Conservation (phyloP, 2,329 filamentous ascomycete species). For the Nigrograna mackinnonii region DNA sequence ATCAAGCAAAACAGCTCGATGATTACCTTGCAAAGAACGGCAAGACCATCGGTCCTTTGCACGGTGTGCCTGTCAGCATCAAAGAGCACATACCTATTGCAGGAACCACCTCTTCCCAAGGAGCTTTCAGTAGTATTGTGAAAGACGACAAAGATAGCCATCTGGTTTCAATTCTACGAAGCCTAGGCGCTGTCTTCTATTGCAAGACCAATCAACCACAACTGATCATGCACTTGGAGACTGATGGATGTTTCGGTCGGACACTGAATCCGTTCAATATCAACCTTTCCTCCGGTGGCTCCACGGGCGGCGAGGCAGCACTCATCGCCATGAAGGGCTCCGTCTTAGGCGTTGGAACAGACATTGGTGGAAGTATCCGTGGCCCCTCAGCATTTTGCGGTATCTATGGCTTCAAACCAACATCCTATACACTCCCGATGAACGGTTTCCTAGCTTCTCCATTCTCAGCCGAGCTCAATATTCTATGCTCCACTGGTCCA, state of each 20-base stretch:
- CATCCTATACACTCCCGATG: no score
- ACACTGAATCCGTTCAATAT: slow-evolving; percentile 47
- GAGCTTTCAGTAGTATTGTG: slow-evolving; percentile 50
- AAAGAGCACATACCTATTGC: slow-evolving; percentile 47
- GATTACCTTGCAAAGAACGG: slow-evolving; percentile 41
- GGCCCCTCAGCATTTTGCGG: slow-evolving; percentile 9
- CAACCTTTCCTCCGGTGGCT: slow-evolving; percentile 50
- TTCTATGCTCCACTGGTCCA: slow-evolving; percentile 15
- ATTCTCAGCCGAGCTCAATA: no score
- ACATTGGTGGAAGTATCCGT: slow-evolving; percentile 13
- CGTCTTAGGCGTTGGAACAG: slow-evolving; percentile 10
- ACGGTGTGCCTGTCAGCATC: slow-evolving; percentile 48
- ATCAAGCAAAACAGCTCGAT: slow-evolving; percentile 40
- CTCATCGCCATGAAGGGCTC: slow-evolving; percentile 6
- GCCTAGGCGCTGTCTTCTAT: slow-evolving; percentile 54
- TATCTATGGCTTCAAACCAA: slow-evolving; percentile 20
- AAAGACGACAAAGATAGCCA: slow-evolving; percentile 57
- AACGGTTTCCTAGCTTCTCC: no score
- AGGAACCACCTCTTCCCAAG: slow-evolving; percentile 61
- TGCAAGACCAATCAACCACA: slow-evolving; percentile 55
- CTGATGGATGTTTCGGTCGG: slow-evolving; percentile 52
- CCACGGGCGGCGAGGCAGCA: slow-evolving; percentile 27
- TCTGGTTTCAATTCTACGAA: slow-evolving; percentile 55
- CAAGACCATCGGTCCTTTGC: slow-evolving; percentile 37
- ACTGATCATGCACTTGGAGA: slow-evolving; percentile 56